Conservation (phyloP, 2,329 filamentous ascomycete species). For the Ophiostoma tasmaniense region DNA sequence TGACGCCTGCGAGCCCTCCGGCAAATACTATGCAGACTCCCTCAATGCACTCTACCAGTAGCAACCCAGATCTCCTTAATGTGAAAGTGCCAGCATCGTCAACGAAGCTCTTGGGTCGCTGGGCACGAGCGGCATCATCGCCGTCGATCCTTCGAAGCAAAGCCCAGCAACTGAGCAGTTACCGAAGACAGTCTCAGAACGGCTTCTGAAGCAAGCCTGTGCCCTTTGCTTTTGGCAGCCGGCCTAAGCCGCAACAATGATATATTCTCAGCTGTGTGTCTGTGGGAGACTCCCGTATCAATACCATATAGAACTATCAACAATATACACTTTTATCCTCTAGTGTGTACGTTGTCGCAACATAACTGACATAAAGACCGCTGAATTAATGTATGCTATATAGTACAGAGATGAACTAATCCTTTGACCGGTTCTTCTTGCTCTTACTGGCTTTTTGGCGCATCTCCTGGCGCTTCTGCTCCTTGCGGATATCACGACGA, state of each 20-base stretch:
- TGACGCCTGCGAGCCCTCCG: neutral
- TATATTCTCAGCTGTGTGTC: neutral
- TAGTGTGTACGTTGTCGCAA: neutral
- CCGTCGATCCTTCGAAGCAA: neutral
- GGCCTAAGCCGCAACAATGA: neutral
- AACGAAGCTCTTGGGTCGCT: neutral
- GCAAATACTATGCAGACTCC: neutral
- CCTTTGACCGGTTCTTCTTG: neutral
- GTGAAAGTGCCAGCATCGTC: neutral
- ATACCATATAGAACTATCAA: neutral
- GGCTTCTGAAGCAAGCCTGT: neutral
- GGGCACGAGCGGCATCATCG: neutral
- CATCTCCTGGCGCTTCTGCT: conserved; percentile 45
- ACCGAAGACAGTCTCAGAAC: neutral
- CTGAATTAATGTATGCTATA: neutral
- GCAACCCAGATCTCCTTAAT: neutral
- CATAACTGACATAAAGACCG: neutral
- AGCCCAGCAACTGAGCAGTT: neutral
- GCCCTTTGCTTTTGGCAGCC: neutral
- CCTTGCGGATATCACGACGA: conserved; percentile 46
- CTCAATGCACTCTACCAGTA: too few species aligned
- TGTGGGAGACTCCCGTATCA: neutral
- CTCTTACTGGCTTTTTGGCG: conserved; percentile 1
- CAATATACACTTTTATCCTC: neutral
- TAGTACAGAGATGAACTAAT: neutral